Evolutionary conservation across 306 rosid genomes (phyloP), one percentile per base, ranked within the genome.

Genomic region (Gillenia trifoliata): DNA sequence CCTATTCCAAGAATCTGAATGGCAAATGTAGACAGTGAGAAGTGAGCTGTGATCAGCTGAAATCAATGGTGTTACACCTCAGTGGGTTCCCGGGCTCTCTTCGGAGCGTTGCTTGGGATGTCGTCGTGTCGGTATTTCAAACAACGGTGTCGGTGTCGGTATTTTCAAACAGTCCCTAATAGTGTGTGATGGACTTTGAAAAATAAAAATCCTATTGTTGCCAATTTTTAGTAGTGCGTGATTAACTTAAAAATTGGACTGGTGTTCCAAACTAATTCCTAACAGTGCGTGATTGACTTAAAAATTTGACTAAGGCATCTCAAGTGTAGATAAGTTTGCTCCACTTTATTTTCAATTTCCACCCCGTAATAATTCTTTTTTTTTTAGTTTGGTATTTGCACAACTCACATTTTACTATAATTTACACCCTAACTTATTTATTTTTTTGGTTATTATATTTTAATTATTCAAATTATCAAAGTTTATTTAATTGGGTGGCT

Each of bases 201-300:
- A n/a, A n/a, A 36, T 36, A 36, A 36, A 36, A 36, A 36, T 11
- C 40, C 40, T 11, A 8, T 36, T 8, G 40, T 36, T 36, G 40
- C 40, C 40, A 0, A 36, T 0, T 0, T 0, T 45, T 4, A 0
- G 17, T 5, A 0, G 50, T 0, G 2, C 1, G 52, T 4, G 20
- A 47, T 16, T 16, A 0, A 15, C 52, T 15, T 15, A 15, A 5
- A 1, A 45, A 45, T 16, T 0, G 0, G 0, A 45, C 6, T 45
- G 20, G 1, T 0, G 1, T 45, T 16, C 3, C 20, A 47, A 38
- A 47, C 17, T 17, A 5, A 47, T 0, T 17, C 20, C 3, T 47
- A 47, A 47, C 19, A 5, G 0, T 4, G 52, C 19, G 20, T 47
- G 8, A 47, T 16, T 16, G 7, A 47, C 20, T 45, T 45, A 15